These are phyloP conservation scores for Pulveroboletus sp. DNA, from an alignment of 768 basidiomycete genomes.

Conservation along the genomic window DNA sequence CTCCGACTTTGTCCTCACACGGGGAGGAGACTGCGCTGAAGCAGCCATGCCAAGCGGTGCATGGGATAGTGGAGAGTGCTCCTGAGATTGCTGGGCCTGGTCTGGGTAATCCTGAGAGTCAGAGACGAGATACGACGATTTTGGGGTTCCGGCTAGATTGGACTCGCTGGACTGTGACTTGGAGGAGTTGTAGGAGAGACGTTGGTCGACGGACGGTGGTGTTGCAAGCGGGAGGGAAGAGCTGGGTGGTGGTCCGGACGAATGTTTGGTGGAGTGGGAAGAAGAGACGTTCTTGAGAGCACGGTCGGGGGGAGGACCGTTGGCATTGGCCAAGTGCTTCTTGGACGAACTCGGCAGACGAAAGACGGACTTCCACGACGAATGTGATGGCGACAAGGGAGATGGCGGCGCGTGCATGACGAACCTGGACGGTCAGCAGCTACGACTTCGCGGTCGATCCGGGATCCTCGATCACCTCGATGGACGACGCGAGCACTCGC, in stretches of 20 bases:
- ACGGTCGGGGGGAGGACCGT: slow-evolving; percentile 45
- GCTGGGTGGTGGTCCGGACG: slow-evolving; percentile 36
- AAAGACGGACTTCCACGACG: slow-evolving; percentile 70
- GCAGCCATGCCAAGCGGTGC: slow-evolving; percentile 14
- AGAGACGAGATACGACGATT: slow-evolving; percentile 28
- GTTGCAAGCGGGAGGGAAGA: slow-evolving; percentile 52
- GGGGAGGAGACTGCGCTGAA: slow-evolving; percentile 24
- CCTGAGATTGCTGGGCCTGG: slow-evolving; percentile 11
- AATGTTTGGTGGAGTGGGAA: slow-evolving; percentile 20
- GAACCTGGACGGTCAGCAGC: background rate
- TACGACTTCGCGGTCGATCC: slow-evolving; percentile 23
- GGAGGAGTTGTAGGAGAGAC: slow-evolving; percentile 77
- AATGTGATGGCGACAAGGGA: slow-evolving; percentile 24
- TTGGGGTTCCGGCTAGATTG: slow-evolving; percentile 34
- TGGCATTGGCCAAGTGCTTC: slow-evolving; percentile 40
- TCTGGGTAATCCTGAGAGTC: slow-evolving; percentile 14
- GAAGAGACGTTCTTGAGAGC: slow-evolving; percentile 26
- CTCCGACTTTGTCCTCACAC: slow-evolving; percentile 42
- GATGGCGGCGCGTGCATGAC: slow-evolving; percentile 26
- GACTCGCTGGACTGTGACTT: slow-evolving; percentile 74
- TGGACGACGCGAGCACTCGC: slow-evolving; percentile 3
- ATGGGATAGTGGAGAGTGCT: slow-evolving; percentile 6
- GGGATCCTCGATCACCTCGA: slow-evolving; percentile 18
- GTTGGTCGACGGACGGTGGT: slow-evolving; percentile 49
- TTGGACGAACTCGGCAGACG: slow-evolving; percentile 64